Evolutionary conservation across 2,329 filamentous ascomycete genomes (phyloP), one percentile per base, ranked within the genome.

Genomic region (Cladophialophora bantiana): DNA sequence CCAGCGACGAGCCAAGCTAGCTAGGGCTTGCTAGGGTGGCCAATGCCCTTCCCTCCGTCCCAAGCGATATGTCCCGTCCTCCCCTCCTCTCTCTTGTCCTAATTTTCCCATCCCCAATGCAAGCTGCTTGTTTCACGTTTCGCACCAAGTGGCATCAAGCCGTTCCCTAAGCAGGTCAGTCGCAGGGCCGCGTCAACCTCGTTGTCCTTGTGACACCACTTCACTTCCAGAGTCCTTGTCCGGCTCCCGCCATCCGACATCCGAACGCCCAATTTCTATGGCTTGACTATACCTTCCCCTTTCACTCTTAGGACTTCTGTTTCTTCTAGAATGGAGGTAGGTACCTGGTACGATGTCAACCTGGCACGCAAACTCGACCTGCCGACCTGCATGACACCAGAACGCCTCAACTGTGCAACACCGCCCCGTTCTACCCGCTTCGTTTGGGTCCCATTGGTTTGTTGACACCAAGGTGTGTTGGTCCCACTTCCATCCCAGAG

Each of bases 151-250:
- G 3, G 26, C 26, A 26, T 26, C 26, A 26, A 26, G 26, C 26
- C 26, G 26, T 26, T 26, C 26, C 26, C 26, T 26, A 26, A 26
- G 26, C 26, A 26, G 26, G 26, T 26, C 26, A 2, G 26, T 26
- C 26, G 26, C 26, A 32, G 58, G 63, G 38, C 58, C 59, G 32
- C 59, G 45, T 45, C 42, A 45, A 50, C 45, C 13, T 9, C 7
- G 3, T 12, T 50, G 45, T 26, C 45, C 45, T 50, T 50, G 45
- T 50, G 45, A 50, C 45, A 50, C 18, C 18, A 12, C 12, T 48
- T 50, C 18, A 18, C 45, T 50, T 50, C 45, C 26, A 26, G 2
- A 26, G 3, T 50, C 2, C 4, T 18, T 50, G 45, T 50, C 7
- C 45, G 45, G 45, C 45, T 50, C 45, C 45, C 2, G 12, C 45